A percentile compares a stretch with the other conserved stretches of the same genome.
phyloP scores from a whole-genome alignment of 2,329 filamentous ascomycete genomes.

The Escovopsis sp. region DNA sequence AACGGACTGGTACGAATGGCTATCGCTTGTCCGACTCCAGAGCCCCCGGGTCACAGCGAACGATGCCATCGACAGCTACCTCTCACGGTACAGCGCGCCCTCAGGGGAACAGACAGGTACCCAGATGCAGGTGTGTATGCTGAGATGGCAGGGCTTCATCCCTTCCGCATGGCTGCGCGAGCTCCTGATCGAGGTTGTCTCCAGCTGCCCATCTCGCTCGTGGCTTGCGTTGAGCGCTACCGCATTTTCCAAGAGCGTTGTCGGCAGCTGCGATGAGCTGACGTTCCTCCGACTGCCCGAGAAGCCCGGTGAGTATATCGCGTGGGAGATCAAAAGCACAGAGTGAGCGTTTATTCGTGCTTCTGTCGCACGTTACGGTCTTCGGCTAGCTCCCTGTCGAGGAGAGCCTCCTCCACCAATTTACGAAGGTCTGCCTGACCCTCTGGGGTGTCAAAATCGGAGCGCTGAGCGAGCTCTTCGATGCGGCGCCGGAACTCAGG shows the following conservation, averaged over 20 bases:
- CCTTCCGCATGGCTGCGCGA: constrained; percentile 36
- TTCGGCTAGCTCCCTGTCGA: constrained; percentile 47
- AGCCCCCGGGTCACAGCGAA: constrained; percentile 45
- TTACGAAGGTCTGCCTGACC: constrained; percentile 67
- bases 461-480: constrained; percentile 70
- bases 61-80: constrained; percentile 51
- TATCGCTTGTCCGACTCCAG: constrained; percentile 50
- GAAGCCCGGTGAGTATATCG: constrained; percentile 37
- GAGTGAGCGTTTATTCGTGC: constrained; percentile 33
- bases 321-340: constrained; percentile 42
- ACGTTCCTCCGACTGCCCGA: constrained; percentile 38
- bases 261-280: constrained; percentile 32
- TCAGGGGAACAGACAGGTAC: constrained; percentile 13
- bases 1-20: constrained; percentile 57
- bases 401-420: constrained; percentile 67
- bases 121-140: constrained; percentile 27
- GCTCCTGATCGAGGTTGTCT: constrained; percentile 31
- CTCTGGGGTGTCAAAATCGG: constrained; percentile 69
- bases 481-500: constrained; percentile 75
- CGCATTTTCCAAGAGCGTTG: constrained; percentile 32
- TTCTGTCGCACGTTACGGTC: constrained; percentile 51
- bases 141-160: constrained; percentile 47
- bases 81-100: constrained; percentile 53
- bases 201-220: constrained; percentile 25
- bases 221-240: constrained; percentile 44